These are phyloP conservation scores for Oropetium thomaeum DNA, from an alignment of 176 grass and related monocot genomes.

Conservation along the genomic window DNA sequence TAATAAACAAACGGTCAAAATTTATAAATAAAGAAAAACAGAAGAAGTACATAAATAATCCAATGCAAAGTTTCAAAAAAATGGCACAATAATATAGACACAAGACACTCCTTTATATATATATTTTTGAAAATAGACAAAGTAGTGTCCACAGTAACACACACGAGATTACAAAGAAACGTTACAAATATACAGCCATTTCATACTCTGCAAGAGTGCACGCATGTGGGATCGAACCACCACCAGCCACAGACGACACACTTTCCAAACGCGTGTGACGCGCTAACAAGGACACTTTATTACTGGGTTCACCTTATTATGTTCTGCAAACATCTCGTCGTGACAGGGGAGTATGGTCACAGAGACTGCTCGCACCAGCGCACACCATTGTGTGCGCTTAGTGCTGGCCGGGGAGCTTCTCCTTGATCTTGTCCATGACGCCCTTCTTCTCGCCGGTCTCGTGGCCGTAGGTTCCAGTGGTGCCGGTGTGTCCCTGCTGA, in stretches of 20 bases:
- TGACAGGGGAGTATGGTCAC: not conserved
- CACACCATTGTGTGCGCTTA: not conserved
- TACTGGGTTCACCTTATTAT: not conserved
- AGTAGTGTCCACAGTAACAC: no score
- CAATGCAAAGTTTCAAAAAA: no score
- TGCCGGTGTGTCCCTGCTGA: conserved; percentile 24
- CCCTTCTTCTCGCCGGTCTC: conserved; percentile 56
- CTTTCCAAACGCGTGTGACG: not conserved
- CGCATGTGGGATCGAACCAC: no score
- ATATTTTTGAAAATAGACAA: no score
- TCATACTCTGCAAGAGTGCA: no score
- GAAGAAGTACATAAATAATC: no score
- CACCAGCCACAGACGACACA: not conserved
- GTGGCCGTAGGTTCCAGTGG: not conserved
- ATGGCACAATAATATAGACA: no score
- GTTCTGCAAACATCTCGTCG: not conserved
- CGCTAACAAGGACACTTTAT: not conserved
- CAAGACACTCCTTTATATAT: no score
- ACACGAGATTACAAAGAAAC: no score
- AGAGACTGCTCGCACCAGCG: not conserved
- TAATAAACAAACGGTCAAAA: no score
- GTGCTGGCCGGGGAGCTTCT: conserved; percentile 67
- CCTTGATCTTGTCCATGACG: conserved; percentile 72
- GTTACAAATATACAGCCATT: no score
- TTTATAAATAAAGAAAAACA: no score